Percentiles rank a stretch among this genome's conserved stretches.
Conservation (phyloP, 371 early-diverging fungal species). For the Capniomyces stellatus region DNA sequence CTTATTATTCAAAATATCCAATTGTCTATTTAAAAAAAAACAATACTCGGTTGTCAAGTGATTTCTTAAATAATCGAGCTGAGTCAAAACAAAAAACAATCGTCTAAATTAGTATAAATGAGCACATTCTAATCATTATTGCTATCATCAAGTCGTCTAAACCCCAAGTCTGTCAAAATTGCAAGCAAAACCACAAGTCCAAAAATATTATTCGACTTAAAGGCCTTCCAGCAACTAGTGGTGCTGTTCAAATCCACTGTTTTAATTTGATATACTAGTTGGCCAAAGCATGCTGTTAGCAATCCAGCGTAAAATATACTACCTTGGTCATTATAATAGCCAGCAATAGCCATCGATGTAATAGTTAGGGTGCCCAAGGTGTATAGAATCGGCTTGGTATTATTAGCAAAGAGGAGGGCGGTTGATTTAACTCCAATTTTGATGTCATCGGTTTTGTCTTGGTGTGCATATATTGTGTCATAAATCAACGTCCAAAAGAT, state of each 20-base stretch:
- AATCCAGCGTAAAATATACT: constrained; percentile 47
- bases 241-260: constrained; percentile 50
- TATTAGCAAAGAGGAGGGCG: constrained; percentile 64
- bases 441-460: constrained; percentile 79
- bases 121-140: no score
- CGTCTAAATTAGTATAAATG: no score
- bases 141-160: not conserved
- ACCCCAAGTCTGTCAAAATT: constrained; percentile 35
- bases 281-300: constrained; percentile 52
- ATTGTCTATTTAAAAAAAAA: no score
- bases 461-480: constrained; percentile 91
- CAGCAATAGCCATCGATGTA: constrained; percentile 44
- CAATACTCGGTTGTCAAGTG: no score
- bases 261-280: constrained; percentile 64
- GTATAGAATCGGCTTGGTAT: constrained; percentile 47
- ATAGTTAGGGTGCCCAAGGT: constrained; percentile 54
- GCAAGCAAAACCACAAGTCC: constrained; percentile 60
- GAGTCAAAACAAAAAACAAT: no score
- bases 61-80: no score
- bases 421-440: constrained; percentile 82
- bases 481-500: constrained; percentile 89
- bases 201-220: constrained; percentile 53
- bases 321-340: constrained; percentile 63
- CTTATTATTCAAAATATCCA: no score
- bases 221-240: constrained; percentile 47